A percentile compares a stretch with the other conserved stretches of the same genome.
Evolutionary conservation across 1,284 basidiomycete genomes (phyloP).

Genomic region (Ganoderma sp.): DNA sequence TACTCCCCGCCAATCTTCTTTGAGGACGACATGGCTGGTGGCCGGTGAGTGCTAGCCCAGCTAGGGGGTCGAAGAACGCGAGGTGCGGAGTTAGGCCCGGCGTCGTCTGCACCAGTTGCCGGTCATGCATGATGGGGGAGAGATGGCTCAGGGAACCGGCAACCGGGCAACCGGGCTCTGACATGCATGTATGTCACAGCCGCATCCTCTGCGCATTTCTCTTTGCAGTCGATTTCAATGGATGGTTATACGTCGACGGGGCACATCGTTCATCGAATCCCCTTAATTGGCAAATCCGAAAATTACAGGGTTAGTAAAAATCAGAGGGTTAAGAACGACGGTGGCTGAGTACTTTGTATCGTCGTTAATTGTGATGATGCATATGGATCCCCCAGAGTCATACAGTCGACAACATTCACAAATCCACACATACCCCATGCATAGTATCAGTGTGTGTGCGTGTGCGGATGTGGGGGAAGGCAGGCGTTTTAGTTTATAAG

Average conservation of each 20-base stretch:
- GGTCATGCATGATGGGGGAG: not conserved
- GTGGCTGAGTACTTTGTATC: not conserved
- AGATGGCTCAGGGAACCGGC: not conserved
- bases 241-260: not conserved
- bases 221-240: not conserved
- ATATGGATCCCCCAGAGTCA: too few relatives aligned
- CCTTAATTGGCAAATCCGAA: not conserved
- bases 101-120: not conserved
- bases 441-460: not conserved
- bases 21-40: conserved; percentile 32
- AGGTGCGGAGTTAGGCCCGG: not conserved
- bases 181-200: not conserved
- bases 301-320: not conserved
- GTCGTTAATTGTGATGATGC: not conserved
- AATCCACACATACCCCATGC: too few relatives aligned
- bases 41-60: not conserved
- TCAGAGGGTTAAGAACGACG: not conserved
- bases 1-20: conserved; percentile 72
- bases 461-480: not conserved
- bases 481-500: not conserved
- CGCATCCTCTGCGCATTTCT: not conserved
- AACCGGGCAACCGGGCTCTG: not conserved
- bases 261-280: not conserved
- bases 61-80: not conserved
- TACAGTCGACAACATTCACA: too few relatives aligned